A percentile compares a stretch with the other conserved stretches of the same genome.
Evolutionary conservation across 306 rosid genomes (phyloP).

Genomic region (Quercus glauca): DNA sequence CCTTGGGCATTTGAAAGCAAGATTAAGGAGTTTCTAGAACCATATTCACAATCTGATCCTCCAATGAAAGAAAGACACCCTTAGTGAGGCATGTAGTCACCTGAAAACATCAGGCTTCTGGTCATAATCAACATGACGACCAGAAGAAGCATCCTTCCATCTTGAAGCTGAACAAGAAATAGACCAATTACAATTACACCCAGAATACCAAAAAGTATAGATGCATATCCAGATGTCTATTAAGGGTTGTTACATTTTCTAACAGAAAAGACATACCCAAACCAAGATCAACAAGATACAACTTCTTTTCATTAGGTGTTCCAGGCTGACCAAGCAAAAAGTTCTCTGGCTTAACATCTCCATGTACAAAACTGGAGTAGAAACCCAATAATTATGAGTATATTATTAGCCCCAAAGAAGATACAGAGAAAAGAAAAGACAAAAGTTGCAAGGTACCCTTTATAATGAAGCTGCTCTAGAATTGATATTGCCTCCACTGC

Average conservation of each 20-base stretch:
- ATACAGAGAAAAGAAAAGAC: neutral
- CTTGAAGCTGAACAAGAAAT: constrained; percentile 61
- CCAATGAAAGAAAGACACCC: neutral
- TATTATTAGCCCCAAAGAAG: neutral
- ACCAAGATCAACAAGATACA: constrained; percentile 92
- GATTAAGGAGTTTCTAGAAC: neutral
- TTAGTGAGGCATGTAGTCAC: constrained; percentile 30
- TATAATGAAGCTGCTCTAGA: constrained; percentile 89
- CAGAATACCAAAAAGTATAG: neutral
- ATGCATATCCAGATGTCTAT: constrained; percentile 1
- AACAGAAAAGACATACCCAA: constrained; percentile 49
- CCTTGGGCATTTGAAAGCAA: neutral
- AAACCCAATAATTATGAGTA: neutral
- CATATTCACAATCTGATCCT: constrained; percentile 1
- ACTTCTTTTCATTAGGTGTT: constrained; percentile 82
- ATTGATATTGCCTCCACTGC: constrained; percentile 96
- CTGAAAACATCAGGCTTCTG: constrained; percentile 95
- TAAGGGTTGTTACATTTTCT: neutral
- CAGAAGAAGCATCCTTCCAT: constrained; percentile 81
- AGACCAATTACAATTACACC: neutral
- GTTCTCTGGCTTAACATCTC: constrained; percentile 95
- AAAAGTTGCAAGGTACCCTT: constrained; percentile 52
- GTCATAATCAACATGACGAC: constrained; percentile 88
- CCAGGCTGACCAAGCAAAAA: constrained; percentile 94
- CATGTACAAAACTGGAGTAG: constrained; percentile 69